phyloP scores from a whole-genome alignment of 2,329 filamentous ascomycete species.

The Trichoderma oligosporum region DNA sequence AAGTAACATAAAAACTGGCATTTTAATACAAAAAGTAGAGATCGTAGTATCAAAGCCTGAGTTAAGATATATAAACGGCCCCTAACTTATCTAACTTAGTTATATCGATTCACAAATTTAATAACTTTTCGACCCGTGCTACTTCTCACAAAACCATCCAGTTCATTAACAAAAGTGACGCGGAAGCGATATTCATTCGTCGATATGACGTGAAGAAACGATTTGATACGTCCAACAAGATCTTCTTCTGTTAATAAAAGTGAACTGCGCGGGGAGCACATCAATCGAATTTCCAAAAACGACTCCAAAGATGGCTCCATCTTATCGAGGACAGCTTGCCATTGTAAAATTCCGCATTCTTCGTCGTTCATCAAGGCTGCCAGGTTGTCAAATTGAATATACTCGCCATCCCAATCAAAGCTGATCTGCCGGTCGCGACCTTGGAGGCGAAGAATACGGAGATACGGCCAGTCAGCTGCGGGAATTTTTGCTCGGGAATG shows the following conservation, averaged over 20 bases:
- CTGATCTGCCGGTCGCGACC: conserved; percentile 43
- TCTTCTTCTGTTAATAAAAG: conserved; percentile 17
- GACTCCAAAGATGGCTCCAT: conserved; percentile 27
- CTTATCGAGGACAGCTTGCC: conserved; percentile 39
- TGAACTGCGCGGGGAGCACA: conserved; percentile 22
- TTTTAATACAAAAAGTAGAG: no score
- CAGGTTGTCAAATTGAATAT: conserved; percentile 37
- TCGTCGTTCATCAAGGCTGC: conserved; percentile 24
- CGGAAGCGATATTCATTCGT: conserved; percentile 31
- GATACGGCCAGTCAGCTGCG: conserved; percentile 24
- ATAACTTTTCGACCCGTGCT: conserved; percentile 28
- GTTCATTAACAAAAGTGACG: conserved; percentile 35
- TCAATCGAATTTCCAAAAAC: conserved; percentile 28
- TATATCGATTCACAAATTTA: conserved; percentile 35
- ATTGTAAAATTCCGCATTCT: conserved; percentile 36
- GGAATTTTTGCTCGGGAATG: conserved; percentile 21
- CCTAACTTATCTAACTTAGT: no score
- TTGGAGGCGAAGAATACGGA: conserved; percentile 36
- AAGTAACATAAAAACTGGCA: no score
- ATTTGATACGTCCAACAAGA: conserved; percentile 23
- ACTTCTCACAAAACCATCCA: conserved; percentile 30
- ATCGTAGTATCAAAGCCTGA: no score
- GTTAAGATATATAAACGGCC: no score
- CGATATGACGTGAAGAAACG: conserved; percentile 26
- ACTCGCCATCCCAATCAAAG: conserved; percentile 40